Evolutionary conservation across 495 filamentous ascomycete genomes (phyloP).

Genomic region (Xylaria flabelliformis): DNA sequence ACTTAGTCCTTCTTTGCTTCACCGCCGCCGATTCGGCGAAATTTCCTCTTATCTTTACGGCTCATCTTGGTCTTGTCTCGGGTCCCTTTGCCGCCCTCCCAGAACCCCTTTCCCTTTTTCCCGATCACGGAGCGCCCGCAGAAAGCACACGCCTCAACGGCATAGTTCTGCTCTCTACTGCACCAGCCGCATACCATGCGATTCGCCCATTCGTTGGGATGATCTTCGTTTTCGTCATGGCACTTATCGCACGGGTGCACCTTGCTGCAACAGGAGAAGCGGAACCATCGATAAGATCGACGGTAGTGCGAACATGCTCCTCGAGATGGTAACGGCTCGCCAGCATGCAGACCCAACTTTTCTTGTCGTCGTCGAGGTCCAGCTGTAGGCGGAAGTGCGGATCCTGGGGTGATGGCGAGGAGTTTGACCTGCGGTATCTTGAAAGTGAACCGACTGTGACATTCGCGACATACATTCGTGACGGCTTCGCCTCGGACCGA

Average conservation of each 20-base stretch:
- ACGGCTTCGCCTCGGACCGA: conserved; percentile 76
- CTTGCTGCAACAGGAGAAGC: conserved; percentile 64
- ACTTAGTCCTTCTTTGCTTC: conserved; percentile 36
- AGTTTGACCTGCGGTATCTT: conserved; percentile 83
- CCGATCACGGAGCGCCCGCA: conserved; percentile 79
- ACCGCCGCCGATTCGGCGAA: conserved; percentile 57
- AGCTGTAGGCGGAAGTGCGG: conserved; percentile 43
- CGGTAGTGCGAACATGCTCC: conserved; percentile 82
- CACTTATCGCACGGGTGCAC: conserved; percentile 85
- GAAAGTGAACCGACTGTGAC: conserved; percentile 85
- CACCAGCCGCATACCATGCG: conserved; percentile 89
- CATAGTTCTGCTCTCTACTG: conserved; percentile 82
- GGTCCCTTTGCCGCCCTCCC: conserved; percentile 93
- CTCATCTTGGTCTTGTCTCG: conserved; percentile 73
- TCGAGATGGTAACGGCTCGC: conserved; percentile 75
- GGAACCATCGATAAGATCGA: conserved; percentile 86
- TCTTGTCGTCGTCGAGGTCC: conserved; percentile 68
- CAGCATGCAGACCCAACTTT: conserved; percentile 77
- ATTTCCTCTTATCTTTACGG: conserved; percentile 77
- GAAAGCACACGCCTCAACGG: conserved; percentile 77
- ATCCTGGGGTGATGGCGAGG: conserved; percentile 67
- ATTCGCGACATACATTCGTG: conserved; percentile 79
- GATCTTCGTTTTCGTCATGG: conserved; percentile 75
- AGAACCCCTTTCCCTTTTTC: conserved; percentile 72
- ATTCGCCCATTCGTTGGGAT: conserved; percentile 83